Conservation (phyloP, 179 eudicot genomes). For the Silene noctiflora region DNA sequence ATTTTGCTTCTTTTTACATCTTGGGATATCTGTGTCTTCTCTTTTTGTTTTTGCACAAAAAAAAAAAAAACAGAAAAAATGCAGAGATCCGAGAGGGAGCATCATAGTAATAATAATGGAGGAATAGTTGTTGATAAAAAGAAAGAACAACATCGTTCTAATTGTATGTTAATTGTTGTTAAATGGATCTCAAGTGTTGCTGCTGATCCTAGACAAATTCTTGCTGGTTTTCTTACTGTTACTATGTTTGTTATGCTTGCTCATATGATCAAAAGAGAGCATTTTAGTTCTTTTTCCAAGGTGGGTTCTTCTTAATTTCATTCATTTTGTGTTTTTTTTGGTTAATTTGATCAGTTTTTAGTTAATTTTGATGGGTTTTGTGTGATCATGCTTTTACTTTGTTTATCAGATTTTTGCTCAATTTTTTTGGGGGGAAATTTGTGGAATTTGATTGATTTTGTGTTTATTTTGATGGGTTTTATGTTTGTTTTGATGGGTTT, state of each 20-base stretch:
- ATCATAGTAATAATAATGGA: background rate
- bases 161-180: constrained; percentile 17
- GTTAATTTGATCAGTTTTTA: background rate
- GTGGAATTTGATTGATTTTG: background rate
- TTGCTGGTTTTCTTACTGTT: constrained; percentile 81
- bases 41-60: background rate
- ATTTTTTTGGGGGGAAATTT: background rate
- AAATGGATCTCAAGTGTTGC: constrained; percentile 44
- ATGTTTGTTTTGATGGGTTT: constrained; percentile 11
- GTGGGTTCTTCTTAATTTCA: constrained; percentile 23
- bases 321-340: background rate
- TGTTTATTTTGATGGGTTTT: constrained; percentile 7
- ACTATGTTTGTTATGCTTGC: constrained; percentile 97
- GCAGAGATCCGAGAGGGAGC: constrained; percentile 37
- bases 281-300: constrained; percentile 44
- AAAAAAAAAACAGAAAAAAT: background rate
- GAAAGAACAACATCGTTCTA: constrained; percentile 22
- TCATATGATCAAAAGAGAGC: constrained; percentile 83
- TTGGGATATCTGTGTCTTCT: background rate
- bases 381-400: background rate
- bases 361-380: background rate
- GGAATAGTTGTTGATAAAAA: constrained; percentile 9
- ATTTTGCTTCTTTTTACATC: background rate
- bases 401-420: background rate
- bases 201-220: constrained; percentile 83